Evolutionary conservation across 1,284 basidiomycete genomes (phyloP).

Genomic region (Ustilago nuda): DNA sequence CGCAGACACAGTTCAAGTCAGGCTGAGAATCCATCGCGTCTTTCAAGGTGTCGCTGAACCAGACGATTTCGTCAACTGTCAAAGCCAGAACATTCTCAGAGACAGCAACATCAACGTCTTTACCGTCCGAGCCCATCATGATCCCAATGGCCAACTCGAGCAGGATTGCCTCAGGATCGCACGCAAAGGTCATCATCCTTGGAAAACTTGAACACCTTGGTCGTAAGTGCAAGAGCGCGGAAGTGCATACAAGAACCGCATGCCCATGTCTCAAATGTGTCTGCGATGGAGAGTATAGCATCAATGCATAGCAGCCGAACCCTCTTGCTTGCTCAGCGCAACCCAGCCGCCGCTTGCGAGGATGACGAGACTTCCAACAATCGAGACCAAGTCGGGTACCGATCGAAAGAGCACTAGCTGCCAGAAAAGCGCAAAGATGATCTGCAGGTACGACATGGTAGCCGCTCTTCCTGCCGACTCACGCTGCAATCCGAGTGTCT

Average conservation of each 20-base stretch:
- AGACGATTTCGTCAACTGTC: conserved; percentile 92
- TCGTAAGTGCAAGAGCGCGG: not conserved
- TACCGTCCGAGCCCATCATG: conserved; percentile 72
- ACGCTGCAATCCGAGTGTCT: conserved; percentile 54
- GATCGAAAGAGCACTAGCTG: conserved; percentile 39
- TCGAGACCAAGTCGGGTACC: conserved; percentile 39
- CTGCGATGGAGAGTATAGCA: not conserved
- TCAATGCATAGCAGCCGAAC: conserved; percentile 35
- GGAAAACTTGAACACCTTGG: not conserved
- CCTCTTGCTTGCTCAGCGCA: conserved; percentile 29
- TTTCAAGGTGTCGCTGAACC: conserved; percentile 93
- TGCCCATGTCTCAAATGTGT: not conserved
- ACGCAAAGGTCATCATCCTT: conserved; percentile 43
- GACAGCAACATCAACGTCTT: conserved; percentile 81
- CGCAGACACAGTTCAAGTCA: not conserved
- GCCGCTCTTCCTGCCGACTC: conserved; percentile 54
- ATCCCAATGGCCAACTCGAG: conserved; percentile 35
- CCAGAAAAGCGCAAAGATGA: conserved; percentile 46
- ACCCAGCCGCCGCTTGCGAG: conserved; percentile 49
- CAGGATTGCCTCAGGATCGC: conserved; percentile 60
- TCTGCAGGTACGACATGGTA: conserved; percentile 50
- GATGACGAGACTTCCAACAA: conserved; percentile 37
- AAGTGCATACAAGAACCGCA: conserved; percentile 20
- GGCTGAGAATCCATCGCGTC: conserved; percentile 76
- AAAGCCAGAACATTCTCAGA: conserved; percentile 82